Percentiles rank a stretch among this genome's conserved stretches.
Conservation (phyloP, 371 early-diverging fungal genomes). For the Dinochytrium kinnereticum region DNA sequence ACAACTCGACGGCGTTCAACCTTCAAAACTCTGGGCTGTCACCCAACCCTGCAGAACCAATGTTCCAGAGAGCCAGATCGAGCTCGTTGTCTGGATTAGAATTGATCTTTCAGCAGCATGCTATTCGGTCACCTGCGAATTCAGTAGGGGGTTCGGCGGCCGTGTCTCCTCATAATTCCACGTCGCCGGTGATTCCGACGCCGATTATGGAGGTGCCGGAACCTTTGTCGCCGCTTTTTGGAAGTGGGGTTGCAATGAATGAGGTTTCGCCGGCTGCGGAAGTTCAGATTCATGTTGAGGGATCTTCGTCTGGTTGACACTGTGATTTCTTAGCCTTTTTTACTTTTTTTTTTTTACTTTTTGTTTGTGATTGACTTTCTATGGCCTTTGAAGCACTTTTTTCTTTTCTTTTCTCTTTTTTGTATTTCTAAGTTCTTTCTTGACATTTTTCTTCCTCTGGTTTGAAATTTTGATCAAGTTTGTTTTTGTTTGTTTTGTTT, state of each 20-base stretch:
- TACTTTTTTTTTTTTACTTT: slow-evolving; percentile 2
- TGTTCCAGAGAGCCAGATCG: slow-evolving; percentile 10
- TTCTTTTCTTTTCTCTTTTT: not conserved
- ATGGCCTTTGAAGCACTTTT: too few species aligned
- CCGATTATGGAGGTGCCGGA: slow-evolving; percentile 17
- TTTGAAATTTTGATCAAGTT: too few species aligned
- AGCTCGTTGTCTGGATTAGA: slow-evolving; percentile 13
- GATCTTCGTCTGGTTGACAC: not conserved
- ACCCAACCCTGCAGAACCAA: not conserved
- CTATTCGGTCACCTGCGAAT: not conserved
- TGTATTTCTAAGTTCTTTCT: not conserved
- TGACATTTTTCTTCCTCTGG: not conserved
- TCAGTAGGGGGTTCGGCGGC: not conserved
- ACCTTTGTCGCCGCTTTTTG: not conserved
- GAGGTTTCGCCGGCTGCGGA: not conserved
- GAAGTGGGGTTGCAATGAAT: not conserved
- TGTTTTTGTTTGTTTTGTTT: too few species aligned
- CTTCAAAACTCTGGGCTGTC: too few species aligned
- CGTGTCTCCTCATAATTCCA: not conserved
- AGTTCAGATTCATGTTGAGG: not conserved
- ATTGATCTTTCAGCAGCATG: slow-evolving; percentile 6
- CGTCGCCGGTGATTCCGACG: not conserved
- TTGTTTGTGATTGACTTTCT: not conserved
- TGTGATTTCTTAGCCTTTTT: not conserved
- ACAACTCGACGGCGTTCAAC: not conserved